phyloP scores from a whole-genome alignment of 2,329 filamentous ascomycete genomes.

The Raffaelea arxii region DNA sequence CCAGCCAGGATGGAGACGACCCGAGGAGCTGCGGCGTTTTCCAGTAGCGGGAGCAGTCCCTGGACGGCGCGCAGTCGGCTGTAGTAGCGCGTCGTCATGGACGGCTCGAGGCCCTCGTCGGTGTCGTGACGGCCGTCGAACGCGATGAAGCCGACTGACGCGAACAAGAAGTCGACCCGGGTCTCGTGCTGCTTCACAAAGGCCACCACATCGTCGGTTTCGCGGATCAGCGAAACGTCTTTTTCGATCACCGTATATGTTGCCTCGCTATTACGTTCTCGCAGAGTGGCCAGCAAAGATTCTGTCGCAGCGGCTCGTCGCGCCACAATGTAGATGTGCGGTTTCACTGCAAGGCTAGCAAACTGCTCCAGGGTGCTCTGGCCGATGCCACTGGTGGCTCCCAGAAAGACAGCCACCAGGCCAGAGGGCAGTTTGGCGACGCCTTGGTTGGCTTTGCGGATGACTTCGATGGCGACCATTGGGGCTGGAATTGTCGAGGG shows the following conservation, averaged over 20 bases:
- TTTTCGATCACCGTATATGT: slow-evolving; percentile 31
- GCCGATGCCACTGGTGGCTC: slow-evolving; percentile 41
- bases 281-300: slow-evolving; percentile 30
- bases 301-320: slow-evolving; percentile 29
- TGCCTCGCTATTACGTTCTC: slow-evolving; percentile 31
- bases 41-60: slow-evolving; percentile 47
- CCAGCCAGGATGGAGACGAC: slow-evolving; percentile 44
- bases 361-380: slow-evolving; percentile 35
- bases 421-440: slow-evolving; percentile 23
- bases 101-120: slow-evolving; percentile 43
- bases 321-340: slow-evolving; percentile 37
- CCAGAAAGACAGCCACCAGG: slow-evolving; percentile 39
- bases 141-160: slow-evolving; percentile 3
- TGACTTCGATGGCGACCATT: background rate
- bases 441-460: slow-evolving; percentile 21
- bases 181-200: slow-evolving; percentile 40
- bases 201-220: slow-evolving; percentile 37
- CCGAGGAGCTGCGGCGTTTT: slow-evolving; percentile 28
- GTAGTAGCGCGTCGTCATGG: slow-evolving; percentile 46
- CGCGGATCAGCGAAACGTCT: slow-evolving; percentile 35
- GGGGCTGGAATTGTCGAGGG: no score
- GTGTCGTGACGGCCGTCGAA: slow-evolving; percentile 32
- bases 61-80: slow-evolving; percentile 45
- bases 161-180: slow-evolving; percentile 27
- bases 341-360: slow-evolving; percentile 26